phyloP scores from a whole-genome alignment of 163 green algal species.

The Scenedesmus sp. region DNA sequence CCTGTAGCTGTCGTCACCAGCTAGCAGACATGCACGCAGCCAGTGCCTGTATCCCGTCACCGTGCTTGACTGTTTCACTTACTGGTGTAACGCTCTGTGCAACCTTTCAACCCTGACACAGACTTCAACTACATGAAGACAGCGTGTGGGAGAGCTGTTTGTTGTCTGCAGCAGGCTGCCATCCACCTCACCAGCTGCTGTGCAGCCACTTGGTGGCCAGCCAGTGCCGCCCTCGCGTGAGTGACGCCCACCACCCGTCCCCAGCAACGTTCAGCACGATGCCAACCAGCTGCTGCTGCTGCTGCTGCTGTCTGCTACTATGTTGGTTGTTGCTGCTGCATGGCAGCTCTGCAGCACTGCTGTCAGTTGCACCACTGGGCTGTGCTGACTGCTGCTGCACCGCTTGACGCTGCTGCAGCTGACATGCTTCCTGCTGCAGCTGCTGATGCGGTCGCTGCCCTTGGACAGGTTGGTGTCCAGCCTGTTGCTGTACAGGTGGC shows the following conservation, averaged over 20 bases:
- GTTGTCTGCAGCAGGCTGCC: neutral
- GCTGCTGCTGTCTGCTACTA: neutral
- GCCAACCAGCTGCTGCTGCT: conserved; percentile 25
- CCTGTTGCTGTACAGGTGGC: neutral
- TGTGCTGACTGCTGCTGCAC: neutral
- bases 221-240: conserved; percentile 43
- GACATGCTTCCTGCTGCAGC: neutral
- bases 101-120: no score
- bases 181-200: conserved; percentile 31
- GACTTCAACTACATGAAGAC: no score
- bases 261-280: conserved; percentile 33
- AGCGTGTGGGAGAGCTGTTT: no score
- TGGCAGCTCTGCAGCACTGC: neutral
- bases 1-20: no score
- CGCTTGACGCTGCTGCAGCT: neutral
- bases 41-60: no score
- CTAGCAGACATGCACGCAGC: no score
- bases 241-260: neutral
- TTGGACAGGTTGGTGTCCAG: no score
- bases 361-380: neutral
- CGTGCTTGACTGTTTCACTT: no score
- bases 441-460: no score
- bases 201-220: neutral
- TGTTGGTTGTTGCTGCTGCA: neutral
- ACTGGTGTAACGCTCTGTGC: no score